phyloP scores from a whole-genome alignment of 2,329 filamentous ascomycete genomes.

The Apiospora pterosperma region DNA sequence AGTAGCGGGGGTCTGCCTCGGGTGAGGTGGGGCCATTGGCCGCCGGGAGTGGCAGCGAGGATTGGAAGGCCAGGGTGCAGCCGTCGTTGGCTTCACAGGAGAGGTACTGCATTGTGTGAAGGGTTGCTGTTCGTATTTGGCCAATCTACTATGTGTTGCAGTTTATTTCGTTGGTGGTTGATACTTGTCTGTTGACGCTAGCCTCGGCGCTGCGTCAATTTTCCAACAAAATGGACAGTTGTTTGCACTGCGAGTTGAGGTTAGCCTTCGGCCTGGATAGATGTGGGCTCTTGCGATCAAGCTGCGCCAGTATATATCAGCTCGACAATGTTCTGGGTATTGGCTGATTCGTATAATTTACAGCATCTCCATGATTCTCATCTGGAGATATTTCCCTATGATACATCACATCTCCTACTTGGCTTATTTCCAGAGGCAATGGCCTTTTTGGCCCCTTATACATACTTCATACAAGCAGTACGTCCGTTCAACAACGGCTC shows the following conservation, averaged over 20 bases:
- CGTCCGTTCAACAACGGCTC: not conserved
- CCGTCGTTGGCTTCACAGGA: slow-evolving; percentile 28
- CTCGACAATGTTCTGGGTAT: not conserved
- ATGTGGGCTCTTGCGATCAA: not conserved
- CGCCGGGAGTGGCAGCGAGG: slow-evolving; percentile 25
- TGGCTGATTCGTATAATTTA: not conserved
- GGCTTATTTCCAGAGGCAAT: not conserved
- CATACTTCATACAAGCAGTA: not conserved
- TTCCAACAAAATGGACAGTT: not conserved
- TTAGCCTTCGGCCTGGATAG: not conserved
- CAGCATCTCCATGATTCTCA: not conserved
- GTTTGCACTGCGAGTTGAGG: not conserved
- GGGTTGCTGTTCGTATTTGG: not conserved
- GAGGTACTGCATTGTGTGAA: slow-evolving; percentile 24
- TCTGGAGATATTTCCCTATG: not conserved
- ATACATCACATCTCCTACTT: not conserved
- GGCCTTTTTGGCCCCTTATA: not conserved
- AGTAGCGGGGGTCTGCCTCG: slow-evolving; percentile 11
- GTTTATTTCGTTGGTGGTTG: not conserved
- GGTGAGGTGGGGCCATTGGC: not conserved
- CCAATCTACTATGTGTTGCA: not conserved
- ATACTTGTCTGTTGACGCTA: not conserved
- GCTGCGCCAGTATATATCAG: not conserved
- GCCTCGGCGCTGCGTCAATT: slow-evolving; percentile 1
- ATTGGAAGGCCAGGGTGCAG: slow-evolving; percentile 31